Evolutionary conservation across 176 grass and related monocot genomes (phyloP).

Genomic region (Secale cereale): DNA sequence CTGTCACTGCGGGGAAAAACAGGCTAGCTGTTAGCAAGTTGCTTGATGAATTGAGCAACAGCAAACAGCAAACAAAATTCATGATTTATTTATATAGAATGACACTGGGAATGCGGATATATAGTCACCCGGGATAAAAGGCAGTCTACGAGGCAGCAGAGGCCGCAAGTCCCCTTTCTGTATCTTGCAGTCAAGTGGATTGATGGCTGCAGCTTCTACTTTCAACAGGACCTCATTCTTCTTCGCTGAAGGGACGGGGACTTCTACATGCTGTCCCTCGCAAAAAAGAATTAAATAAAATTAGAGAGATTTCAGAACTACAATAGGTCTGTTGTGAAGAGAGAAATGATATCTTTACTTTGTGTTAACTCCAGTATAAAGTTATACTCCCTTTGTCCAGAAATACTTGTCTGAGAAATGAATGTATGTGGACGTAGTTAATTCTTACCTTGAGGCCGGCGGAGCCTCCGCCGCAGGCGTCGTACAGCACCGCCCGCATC

Average conservation of each 20-base stretch:
- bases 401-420: no score
- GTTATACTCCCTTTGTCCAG: no score
- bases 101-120: background rate
- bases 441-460: constrained; percentile 27
- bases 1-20: constrained; percentile 29
- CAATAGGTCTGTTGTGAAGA: background rate
- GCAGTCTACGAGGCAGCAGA: constrained; percentile 23
- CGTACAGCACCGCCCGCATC: constrained; percentile 51
- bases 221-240: constrained; percentile 62
- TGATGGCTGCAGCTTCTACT: constrained; percentile 63
- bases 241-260: constrained; percentile 41
- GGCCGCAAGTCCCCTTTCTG: constrained; percentile 43
- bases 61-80: background rate
- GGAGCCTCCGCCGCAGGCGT: constrained; percentile 25
- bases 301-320: background rate
- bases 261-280: constrained; percentile 73
- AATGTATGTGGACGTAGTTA: no score
- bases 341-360: no score
- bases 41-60: no score
- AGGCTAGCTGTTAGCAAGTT: background rate
- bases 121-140: constrained; percentile 62
- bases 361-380: no score
- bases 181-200: constrained; percentile 73
- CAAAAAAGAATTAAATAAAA: no score
- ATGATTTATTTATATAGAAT: no score